Evolutionary conservation across 108 stramenopile genomes (phyloP).

Genomic region (Fistulifera pelliculosa): DNA sequence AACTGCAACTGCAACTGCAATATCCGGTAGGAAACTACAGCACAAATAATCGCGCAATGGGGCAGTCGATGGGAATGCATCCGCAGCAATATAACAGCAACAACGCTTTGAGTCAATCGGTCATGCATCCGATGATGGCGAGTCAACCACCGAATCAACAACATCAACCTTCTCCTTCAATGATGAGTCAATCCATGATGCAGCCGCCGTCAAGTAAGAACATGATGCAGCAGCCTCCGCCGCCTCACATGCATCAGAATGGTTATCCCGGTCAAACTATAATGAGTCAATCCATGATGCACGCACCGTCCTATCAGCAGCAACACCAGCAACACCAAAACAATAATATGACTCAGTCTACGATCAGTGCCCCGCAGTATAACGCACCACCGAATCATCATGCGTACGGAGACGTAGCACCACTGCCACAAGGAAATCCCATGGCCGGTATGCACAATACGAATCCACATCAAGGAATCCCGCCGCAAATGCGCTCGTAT

Average conservation of each 20-base stretch:
- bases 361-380: no score
- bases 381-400: no score
- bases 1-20: slow-evolving; percentile 9
- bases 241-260: slow-evolving; percentile 1
- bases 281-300: not conserved
- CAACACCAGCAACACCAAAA: not conserved
- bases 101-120: not conserved
- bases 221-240: not conserved
- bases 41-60: slow-evolving; percentile 9
- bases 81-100: not conserved
- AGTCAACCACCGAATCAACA: slow-evolving; percentile 6
- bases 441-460: slow-evolving; percentile 27
- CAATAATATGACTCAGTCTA: no score
- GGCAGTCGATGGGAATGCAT: slow-evolving; percentile 13
- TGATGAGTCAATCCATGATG: slow-evolving; percentile 10
- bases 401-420: slow-evolving; percentile 3
- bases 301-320: no score
- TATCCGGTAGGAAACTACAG: slow-evolving; percentile 7
- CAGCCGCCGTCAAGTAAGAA: not conserved
- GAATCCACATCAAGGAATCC: slow-evolving; percentile 2
- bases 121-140: slow-evolving; percentile 2
- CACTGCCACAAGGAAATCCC: not conserved
- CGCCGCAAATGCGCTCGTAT: slow-evolving; percentile 13
- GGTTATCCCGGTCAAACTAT: slow-evolving; percentile 1
- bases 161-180: not conserved